Percentiles rank a stretch among this genome's conserved stretches.
These are phyloP conservation scores for Pezicula radicicola DNA, from an alignment of 2,329 filamentous ascomycete species.

Conservation along the genomic window DNA sequence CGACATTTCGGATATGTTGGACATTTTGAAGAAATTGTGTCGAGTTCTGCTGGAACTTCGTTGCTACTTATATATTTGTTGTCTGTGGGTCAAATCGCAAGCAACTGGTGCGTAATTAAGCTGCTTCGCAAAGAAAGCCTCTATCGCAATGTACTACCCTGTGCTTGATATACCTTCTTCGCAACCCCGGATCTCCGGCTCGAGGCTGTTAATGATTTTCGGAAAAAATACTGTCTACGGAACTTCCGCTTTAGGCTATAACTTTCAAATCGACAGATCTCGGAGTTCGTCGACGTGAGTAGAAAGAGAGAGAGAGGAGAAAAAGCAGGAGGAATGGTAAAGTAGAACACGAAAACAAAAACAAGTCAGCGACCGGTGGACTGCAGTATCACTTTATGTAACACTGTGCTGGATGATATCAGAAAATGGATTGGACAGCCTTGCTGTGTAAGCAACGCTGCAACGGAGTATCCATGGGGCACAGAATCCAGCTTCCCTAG, in stretches of 20 bases:
- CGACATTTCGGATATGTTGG: conserved; percentile 12
- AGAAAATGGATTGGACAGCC: neutral
- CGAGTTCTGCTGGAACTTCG: neutral
- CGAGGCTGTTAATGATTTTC: neutral
- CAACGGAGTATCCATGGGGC: neutral
- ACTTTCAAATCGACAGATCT: neutral
- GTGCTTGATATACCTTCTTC: neutral
- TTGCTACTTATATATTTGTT: neutral
- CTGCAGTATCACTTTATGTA: neutral
- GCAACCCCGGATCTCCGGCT: neutral
- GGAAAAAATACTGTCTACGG: too few relatives aligned
- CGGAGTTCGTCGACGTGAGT: neutral
- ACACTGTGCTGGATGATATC: neutral
- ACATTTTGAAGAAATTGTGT: too few relatives aligned
- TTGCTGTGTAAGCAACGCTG: neutral
- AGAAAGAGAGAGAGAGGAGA: neutral
- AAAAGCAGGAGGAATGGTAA: neutral
- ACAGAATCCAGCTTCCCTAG: neutral
- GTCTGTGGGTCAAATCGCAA: neutral
- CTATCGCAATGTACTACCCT: neutral
- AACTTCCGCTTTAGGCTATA: neutral
- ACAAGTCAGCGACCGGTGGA: neutral
- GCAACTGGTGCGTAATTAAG: neutral
- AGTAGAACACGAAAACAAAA: neutral
- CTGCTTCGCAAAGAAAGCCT: neutral